Evolutionary conservation across 176 grass and related monocot genomes (phyloP).

Genomic region (Juncus effusus): DNA sequence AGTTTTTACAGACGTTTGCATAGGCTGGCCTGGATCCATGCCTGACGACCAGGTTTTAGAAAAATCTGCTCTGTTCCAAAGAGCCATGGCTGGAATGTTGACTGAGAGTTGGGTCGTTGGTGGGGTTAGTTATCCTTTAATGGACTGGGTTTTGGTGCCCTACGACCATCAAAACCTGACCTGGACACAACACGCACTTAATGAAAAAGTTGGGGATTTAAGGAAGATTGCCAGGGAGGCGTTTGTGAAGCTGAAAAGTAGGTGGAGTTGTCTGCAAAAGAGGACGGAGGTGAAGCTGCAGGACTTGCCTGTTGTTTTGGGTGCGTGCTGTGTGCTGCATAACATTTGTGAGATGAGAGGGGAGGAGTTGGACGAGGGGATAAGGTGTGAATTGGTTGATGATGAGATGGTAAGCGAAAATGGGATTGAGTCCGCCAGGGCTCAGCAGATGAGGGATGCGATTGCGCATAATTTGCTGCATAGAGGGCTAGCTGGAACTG

Average conservation of each 20-base stretch:
- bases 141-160: constrained; percentile 89
- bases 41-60: constrained; percentile 88
- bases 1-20: constrained; percentile 91
- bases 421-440: constrained; percentile 38
- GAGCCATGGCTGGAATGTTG: constrained; percentile 73
- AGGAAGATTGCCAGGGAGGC: constrained; percentile 50
- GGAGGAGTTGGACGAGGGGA: constrained; percentile 58
- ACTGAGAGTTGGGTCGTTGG: constrained; percentile 62
- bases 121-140: constrained; percentile 72
- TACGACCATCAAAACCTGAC: constrained; percentile 94
- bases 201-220: constrained; percentile 81
- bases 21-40: constrained; percentile 94
- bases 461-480: constrained; percentile 97
- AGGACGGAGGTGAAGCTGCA: constrained; percentile 89
- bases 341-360: constrained; percentile 74
- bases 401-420: constrained; percentile 73
- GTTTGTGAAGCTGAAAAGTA: constrained; percentile 62
- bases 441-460: constrained; percentile 57
- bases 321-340: constrained; percentile 91
- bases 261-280: constrained; percentile 92
- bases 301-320: constrained; percentile 87
- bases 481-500: constrained; percentile 61
- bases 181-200: constrained; percentile 91
- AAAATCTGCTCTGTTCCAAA: constrained; percentile 80
- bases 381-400: constrained; percentile 50